These are phyloP conservation scores for Podaxis sp. DNA, from an alignment of 768 basidiomycete species.

Conservation along the genomic window DNA sequence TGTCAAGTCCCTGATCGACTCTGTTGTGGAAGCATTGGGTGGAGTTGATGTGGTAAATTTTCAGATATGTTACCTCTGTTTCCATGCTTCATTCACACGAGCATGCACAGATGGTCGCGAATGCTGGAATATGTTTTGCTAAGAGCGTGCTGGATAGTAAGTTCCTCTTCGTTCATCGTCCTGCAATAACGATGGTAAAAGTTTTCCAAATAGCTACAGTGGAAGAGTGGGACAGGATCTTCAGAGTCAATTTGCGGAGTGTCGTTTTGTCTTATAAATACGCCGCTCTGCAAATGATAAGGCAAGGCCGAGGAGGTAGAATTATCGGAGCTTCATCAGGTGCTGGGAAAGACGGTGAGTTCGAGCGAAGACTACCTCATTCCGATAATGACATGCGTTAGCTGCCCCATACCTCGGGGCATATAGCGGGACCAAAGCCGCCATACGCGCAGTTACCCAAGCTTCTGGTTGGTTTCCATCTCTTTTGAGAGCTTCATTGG, in stretches of 20 bases:
- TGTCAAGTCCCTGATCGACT: constrained; percentile 29
- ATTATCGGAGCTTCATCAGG: constrained; percentile 36
- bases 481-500: background rate
- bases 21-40: constrained; percentile 29
- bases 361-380: constrained; percentile 1
- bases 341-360: constrained; percentile 30
- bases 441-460: constrained; percentile 38
- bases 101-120: constrained; percentile 29
- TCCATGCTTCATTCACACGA: background rate
- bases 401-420: background rate
- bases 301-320: constrained; percentile 35
- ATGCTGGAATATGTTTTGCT: constrained; percentile 19
- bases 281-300: constrained; percentile 34
- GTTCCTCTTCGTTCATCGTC: background rate
- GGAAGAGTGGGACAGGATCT: constrained; percentile 25
- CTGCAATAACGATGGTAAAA: background rate
- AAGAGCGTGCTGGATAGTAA: constrained; percentile 8
- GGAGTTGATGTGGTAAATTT: constrained; percentile 19
- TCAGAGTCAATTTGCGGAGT: constrained; percentile 27
- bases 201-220: constrained; percentile 15
- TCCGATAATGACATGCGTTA: background rate
- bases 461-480: constrained; percentile 21
- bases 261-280: constrained; percentile 32
- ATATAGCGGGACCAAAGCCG: constrained; percentile 38
- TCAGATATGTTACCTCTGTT: background rate